These are phyloP conservation scores for Cladosporium sp. DNA, from an alignment of 2,329 filamentous ascomycete species.

Conservation along the genomic window DNA sequence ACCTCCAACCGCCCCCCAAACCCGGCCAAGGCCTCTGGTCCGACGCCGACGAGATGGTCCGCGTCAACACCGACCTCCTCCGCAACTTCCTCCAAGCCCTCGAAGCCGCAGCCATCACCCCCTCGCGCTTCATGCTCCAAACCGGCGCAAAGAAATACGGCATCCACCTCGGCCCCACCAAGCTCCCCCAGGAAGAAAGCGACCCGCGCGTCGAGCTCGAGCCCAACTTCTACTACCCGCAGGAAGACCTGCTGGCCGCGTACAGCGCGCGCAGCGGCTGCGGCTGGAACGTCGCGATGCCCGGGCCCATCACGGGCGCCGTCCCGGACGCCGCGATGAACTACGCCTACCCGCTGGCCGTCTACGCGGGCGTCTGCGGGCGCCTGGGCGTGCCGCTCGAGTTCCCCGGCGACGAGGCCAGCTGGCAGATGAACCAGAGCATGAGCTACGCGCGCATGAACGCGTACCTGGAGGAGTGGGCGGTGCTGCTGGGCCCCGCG, in stretches of 20 bases:
- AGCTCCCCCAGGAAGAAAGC: conserved; percentile 42
- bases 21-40: conserved; percentile 42
- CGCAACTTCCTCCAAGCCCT: conserved; percentile 45
- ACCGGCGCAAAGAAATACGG: conserved; percentile 50
- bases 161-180: conserved; percentile 42
- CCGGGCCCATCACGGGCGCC: conserved; percentile 44
- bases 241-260: conserved; percentile 44
- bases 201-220: conserved; percentile 40
- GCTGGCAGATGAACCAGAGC: conserved; percentile 42
- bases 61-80: conserved; percentile 44
- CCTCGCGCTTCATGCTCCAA: conserved; percentile 46
- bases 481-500: conserved; percentile 35
- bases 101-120: conserved; percentile 36
- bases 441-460: conserved; percentile 43
- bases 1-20: conserved; percentile 46
- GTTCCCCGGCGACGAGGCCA: conserved; percentile 39
- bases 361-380: conserved; percentile 45
- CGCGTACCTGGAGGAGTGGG: conserved; percentile 47
- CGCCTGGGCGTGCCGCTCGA: conserved; percentile 36
- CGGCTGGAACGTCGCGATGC: conserved; percentile 44
- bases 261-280: conserved; percentile 36
- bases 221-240: conserved; percentile 51
- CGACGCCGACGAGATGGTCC: conserved; percentile 45
- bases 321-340: conserved; percentile 49
- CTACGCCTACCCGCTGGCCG: conserved; percentile 40